phyloP scores from a whole-genome alignment of 495 filamentous ascomycete species.

The Bryoglossum gracile region DNA sequence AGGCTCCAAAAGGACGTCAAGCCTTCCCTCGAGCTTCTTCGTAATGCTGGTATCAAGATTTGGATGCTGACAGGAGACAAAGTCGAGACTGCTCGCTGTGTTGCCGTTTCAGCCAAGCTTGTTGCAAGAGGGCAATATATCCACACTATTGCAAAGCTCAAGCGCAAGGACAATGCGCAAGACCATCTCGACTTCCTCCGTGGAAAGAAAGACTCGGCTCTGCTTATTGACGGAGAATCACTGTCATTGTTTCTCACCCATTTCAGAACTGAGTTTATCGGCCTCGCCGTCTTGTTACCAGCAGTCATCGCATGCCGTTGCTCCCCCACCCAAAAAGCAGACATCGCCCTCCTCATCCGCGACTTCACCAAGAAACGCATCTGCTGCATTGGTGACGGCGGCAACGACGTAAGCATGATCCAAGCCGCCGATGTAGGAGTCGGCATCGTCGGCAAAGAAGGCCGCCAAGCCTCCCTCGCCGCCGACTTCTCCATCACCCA shows the following conservation, averaged over 20 bases:
- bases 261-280: conserved; percentile 78
- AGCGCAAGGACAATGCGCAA: conserved; percentile 68
- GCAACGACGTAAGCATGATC: conserved; percentile 99
- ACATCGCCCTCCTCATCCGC: conserved; percentile 85
- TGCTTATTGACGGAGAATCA: conserved; percentile 93
- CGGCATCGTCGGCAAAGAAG: conserved; percentile 97
- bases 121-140: conserved; percentile 95
- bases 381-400: conserved; percentile 94
- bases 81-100: conserved; percentile 94
- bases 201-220: conserved; percentile 76
- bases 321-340: conserved; percentile 95
- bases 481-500: conserved; percentile 95
- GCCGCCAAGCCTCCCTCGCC: conserved; percentile 85
- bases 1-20: conserved; percentile 94
- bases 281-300: conserved; percentile 77
- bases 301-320: conserved; percentile 95
- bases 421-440: conserved; percentile 97
- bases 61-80: conserved; percentile 99
- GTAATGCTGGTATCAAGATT: conserved; percentile 98
- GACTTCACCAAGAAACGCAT: conserved; percentile 87
- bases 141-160: conserved; percentile 82
- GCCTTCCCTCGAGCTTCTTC: conserved; percentile 83
- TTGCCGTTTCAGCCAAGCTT: conserved; percentile 88
- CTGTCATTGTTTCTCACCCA: conserved; percentile 74
- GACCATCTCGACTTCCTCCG: conserved; percentile 83